A percentile compares a stretch with the other conserved stretches of the same genome.
These are phyloP conservation scores for Elaeis guineensis DNA, from an alignment of 176 grass and related monocot genomes.

Conservation along the genomic window DNA sequence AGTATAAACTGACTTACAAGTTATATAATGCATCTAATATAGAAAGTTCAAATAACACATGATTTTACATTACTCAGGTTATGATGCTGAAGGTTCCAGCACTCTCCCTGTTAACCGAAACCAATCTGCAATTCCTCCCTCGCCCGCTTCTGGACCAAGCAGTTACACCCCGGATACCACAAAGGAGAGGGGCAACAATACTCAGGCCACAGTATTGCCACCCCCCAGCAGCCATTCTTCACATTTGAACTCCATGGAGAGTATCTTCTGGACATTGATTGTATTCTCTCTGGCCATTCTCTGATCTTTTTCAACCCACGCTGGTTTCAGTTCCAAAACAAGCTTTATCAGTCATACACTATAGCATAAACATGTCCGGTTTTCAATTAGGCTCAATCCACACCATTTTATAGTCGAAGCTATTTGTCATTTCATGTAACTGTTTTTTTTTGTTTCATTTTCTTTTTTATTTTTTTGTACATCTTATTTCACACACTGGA, in stretches of 20 bases:
- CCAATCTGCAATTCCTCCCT: conserved; percentile 28
- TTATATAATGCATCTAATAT: too few species aligned
- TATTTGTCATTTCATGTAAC: too few species aligned
- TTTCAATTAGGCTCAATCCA: too few species aligned
- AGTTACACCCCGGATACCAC: conserved; percentile 35
- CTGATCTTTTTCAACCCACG: conserved; percentile 16
- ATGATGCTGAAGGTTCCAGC: conserved; percentile 26
- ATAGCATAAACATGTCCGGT: too few species aligned
- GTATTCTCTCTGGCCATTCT: conserved; percentile 26
- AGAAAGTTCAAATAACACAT: neutral
- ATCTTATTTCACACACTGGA: too few species aligned
- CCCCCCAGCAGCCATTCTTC: conserved; percentile 16
- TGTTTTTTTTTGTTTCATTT: too few species aligned
- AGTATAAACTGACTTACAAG: conserved; percentile 11
- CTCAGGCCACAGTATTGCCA: conserved; percentile 19
- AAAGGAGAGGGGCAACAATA: conserved; percentile 13
- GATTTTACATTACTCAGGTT: conserved; percentile 29
- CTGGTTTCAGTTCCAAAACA: neutral
- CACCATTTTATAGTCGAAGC: too few species aligned
- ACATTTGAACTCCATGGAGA: conserved; percentile 8
- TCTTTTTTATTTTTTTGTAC: too few species aligned
- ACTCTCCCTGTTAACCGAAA: conserved; percentile 26
- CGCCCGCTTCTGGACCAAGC: conserved; percentile 23
- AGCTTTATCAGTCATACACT: too few species aligned
- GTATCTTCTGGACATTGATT: neutral